These are phyloP conservation scores for Aspergillus hortae DNA, from an alignment of 2,329 filamentous ascomycete species.

Conservation along the genomic window DNA sequence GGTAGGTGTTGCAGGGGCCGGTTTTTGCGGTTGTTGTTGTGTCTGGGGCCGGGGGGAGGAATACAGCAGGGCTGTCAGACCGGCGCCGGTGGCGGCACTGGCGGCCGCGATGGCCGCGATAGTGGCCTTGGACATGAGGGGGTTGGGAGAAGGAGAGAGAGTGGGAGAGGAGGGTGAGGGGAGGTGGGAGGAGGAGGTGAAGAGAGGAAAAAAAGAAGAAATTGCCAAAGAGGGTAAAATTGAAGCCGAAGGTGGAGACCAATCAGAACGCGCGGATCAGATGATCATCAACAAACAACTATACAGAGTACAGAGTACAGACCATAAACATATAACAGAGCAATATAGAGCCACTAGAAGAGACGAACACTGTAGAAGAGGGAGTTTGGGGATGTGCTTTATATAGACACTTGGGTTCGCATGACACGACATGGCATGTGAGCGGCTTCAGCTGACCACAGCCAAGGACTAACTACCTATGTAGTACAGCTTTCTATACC, in stretches of 20 bases:
- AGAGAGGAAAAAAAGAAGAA: constrained; percentile 1
- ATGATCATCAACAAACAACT: background rate
- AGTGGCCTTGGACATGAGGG: constrained; percentile 73
- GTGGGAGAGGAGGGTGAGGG: background rate
- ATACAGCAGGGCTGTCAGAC: constrained; percentile 65
- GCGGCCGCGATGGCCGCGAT: constrained; percentile 71
- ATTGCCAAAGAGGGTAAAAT: constrained; percentile 1
- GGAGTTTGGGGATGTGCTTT: no score
- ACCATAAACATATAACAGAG: no score
- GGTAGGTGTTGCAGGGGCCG: constrained; percentile 28
- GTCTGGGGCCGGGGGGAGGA: constrained; percentile 45
- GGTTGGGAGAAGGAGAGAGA: background rate
- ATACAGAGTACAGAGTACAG: no score
- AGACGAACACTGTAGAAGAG: no score
- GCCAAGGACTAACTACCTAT: no score
- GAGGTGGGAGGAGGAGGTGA: background rate
- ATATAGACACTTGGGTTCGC: no score
- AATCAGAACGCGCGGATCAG: constrained; percentile 7
- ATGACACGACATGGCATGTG: no score
- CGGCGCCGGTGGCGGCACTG: constrained; percentile 72
- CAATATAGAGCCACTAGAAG: no score
- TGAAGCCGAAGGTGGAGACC: constrained; percentile 7
- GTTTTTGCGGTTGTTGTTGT: constrained; percentile 13
- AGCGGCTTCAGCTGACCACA: no score
- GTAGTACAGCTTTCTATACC: no score